Base-by-base conservation (phyloP, 2,329 filamentous ascomycete genomes). In the Ceratocystis cacaofunesta region DNA sequence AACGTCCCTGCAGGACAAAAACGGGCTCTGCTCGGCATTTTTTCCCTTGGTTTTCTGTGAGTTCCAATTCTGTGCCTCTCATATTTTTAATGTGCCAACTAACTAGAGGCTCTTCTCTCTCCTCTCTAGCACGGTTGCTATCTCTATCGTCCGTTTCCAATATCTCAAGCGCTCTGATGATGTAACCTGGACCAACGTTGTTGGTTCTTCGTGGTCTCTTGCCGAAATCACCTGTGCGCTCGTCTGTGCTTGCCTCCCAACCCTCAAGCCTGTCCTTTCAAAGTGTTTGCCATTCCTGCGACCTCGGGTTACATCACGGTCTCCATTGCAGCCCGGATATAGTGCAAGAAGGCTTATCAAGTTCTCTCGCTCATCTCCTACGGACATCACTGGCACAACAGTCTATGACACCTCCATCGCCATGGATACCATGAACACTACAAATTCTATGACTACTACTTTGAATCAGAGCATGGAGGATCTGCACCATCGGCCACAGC, bases 11-110 rank as follows among this genome's bases (percentile, higher is more conserved):
- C 19, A 19, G 62, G 61, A 22, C 71, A 72, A 41, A 71, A 71
- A 62, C 19, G 69, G 1, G 58, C 71, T n/a, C 68, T 73, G 2
- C 52, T 72, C 8, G 69, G 69, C 6, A 70, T 72, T 22, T 73
- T 73, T 61, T 69, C 69, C 22, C 69, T 72, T 17, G 71, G 71
- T 2, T 71, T 72, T 61, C 69, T 73, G 72, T 71, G 62, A 66
- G 71, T 67, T 8, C 12, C 25, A 1, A 12, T 25, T 5, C 10
- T 5, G 17, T 10, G 30, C 28, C 3, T 6, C 5, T n/a, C 28
- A 7, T 1, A 22, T 5, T 12, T 32, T 17, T n/a, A 12, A 6
- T 1, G 17, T 5, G 5, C 46, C 17, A 25, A 6, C 55, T 58
- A 32, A 69, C 17, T 15, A 22, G n/a, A 30, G 44, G 28, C 36